These are phyloP conservation scores for Lachancea sp. DNA, from an alignment of 805 yeast genomes.

Conservation along the genomic window DNA sequence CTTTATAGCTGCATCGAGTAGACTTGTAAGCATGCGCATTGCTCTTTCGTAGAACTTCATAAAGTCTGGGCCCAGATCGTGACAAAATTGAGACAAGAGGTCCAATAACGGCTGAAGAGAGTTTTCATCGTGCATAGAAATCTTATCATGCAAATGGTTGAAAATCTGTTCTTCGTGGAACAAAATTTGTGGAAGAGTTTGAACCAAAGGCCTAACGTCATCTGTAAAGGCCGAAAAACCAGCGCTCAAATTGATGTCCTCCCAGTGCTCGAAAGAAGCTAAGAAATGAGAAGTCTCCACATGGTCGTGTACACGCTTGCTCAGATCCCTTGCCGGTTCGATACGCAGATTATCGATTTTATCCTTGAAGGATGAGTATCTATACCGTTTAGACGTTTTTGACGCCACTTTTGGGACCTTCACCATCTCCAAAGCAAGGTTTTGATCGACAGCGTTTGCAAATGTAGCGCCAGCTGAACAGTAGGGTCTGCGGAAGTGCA, in stretches of 20 bases:
- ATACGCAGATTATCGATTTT: slow-evolving; percentile 78
- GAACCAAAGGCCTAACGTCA: slow-evolving; percentile 47
- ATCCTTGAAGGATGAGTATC: slow-evolving; percentile 73
- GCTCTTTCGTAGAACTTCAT: slow-evolving; percentile 57
- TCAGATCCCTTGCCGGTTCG: slow-evolving; percentile 58
- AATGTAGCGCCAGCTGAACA: too few species aligned
- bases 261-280: slow-evolving; percentile 79
- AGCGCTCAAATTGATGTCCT: slow-evolving; percentile 73
- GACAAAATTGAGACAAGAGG: slow-evolving; percentile 74
- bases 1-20: slow-evolving; percentile 37
- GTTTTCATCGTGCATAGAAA: slow-evolving; percentile 53
- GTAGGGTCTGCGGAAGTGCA: too few species aligned
- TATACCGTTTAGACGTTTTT: slow-evolving; percentile 50
- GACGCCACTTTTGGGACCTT: slow-evolving; percentile 40
- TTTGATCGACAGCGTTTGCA: not conserved
- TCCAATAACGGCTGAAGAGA: slow-evolving; percentile 80
- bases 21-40: slow-evolving; percentile 42
- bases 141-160: slow-evolving; percentile 40
- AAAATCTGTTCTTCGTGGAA: slow-evolving; percentile 64
- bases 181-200: slow-evolving; percentile 74
- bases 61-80: slow-evolving; percentile 89
- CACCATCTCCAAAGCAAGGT: slow-evolving; percentile 19
- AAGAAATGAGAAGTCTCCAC: slow-evolving; percentile 74
- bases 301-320: slow-evolving; percentile 58
- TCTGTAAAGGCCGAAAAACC: slow-evolving; percentile 59